Base-by-base conservation (phyloP, 768 basidiomycete genomes). In the Pleurotus giganteus region DNA sequence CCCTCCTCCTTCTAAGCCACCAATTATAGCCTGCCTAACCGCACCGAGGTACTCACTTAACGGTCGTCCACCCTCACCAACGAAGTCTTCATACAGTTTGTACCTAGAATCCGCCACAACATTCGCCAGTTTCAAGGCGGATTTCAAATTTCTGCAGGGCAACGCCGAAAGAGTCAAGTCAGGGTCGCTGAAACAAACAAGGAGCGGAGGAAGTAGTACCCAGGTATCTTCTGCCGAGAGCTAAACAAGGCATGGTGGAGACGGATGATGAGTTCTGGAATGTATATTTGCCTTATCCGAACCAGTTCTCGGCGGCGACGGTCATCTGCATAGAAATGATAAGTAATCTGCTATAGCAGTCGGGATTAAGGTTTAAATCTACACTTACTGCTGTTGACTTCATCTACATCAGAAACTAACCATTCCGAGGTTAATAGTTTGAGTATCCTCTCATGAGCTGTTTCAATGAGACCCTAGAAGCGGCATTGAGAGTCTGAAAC, bases 191-290 rank as follows among this genome's bases (percentile, higher is more conserved):
- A 13, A 46, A 28, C 47, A 49, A 26, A 37, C 15, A 15, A 9
- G 29, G 8, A 1, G 34, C 15, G 44, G 36, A n/a, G 17, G 41
- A 21, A 41, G 42, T 37, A 13, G 49, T 60, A 89, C 93, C 81
- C 78, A 44, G 87, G 84, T 37, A 93, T 76, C 19, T 82, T 71
- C 8, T 74, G 68, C 6, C 85, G 74, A 4, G 93, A 91, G 29
- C 75, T 70, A 56, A 83, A 79, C 9, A 98, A 71, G 47, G 88
- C 72, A 41, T 80, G 75, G 64, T 98, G 94, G 2, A 98, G 72
- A 19, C 92, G 84, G 59, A 98, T 78, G 61, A 98, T 83, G 19
- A 98, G 77, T 66, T 97, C 94, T 0, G 94, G 96, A 23, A 97
- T 75, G 68, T 88, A 95, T 27, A 95, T 84, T 62, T 94, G 87